A percentile compares a stretch with the other conserved stretches of the same genome.
Conservation (phyloP, 2,329 filamentous ascomycete species). For the Ceratocystis alfenasii region DNA sequence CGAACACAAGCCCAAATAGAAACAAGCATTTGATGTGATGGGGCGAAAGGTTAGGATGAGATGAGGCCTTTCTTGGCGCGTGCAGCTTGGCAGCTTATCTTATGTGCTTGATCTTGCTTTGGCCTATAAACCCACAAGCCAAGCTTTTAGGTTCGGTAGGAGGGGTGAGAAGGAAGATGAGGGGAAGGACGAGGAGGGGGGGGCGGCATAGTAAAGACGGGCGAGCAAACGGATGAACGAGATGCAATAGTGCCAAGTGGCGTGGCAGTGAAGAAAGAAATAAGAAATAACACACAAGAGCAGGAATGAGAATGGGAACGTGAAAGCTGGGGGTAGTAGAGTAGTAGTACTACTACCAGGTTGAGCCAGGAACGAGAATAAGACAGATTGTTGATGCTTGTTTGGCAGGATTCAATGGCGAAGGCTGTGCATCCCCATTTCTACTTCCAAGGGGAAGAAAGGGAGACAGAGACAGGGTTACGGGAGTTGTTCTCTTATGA, state of each 20-base stretch:
- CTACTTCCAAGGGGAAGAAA: neutral
- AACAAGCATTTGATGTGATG: neutral
- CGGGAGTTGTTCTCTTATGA: neutral
- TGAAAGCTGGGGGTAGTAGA: neutral
- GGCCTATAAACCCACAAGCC: neutral
- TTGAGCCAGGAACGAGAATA: neutral
- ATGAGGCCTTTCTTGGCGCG: constrained; percentile 5
- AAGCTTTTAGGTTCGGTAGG: neutral
- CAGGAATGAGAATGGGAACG: neutral
- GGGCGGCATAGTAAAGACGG: neutral
- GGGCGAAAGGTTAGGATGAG: neutral
- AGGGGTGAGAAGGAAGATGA: neutral
- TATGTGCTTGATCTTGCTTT: no score
- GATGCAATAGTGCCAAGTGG: neutral
- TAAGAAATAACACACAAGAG: neutral
- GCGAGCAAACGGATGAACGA: no score
- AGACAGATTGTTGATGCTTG: neutral
- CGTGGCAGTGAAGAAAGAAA: neutral
- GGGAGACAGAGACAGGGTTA: no score
- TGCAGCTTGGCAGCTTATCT: constrained; percentile 6
- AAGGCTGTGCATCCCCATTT: neutral
- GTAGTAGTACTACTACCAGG: no score
- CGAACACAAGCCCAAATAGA: neutral
- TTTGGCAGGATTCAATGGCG: neutral
- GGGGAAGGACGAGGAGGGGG: neutral